These are phyloP conservation scores for Cryptococcus sp. DNA, from an alignment of 1,284 basidiomycete genomes.

Conservation along the genomic window DNA sequence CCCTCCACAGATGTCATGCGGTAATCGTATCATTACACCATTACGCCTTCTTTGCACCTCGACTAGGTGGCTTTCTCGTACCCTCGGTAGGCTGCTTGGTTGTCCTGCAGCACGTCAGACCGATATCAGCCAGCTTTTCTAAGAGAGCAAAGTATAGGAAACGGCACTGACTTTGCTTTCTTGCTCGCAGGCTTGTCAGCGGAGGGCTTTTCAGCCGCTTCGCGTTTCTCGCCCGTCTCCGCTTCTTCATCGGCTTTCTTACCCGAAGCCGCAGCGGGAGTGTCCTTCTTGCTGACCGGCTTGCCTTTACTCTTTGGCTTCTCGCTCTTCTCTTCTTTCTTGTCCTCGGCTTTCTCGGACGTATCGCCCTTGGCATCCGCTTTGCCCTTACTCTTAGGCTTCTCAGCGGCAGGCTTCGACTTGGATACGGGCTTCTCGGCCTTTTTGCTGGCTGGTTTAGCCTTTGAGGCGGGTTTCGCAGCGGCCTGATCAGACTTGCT, in stretches of 20 bases:
- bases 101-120: slow-evolving; percentile 17
- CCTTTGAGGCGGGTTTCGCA: slow-evolving; percentile 17
- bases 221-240: slow-evolving; percentile 18
- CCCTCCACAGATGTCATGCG: neutral
- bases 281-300: slow-evolving; percentile 19
- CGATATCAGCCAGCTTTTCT: neutral
- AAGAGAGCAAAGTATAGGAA: neutral
- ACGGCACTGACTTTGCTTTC: slow-evolving; percentile 36
- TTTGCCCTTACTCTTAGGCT: slow-evolving; percentile 16
- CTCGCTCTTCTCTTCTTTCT: slow-evolving; percentile 14
- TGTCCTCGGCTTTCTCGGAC: slow-evolving; percentile 12
- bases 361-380: slow-evolving; percentile 8
- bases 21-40: neutral
- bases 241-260: slow-evolving; percentile 19
- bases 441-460: slow-evolving; percentile 20
- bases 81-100: slow-evolving; percentile 31
- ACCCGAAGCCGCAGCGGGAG: neutral
- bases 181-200: slow-evolving; percentile 29
- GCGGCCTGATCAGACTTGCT: slow-evolving; percentile 15
- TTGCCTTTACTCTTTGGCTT: slow-evolving; percentile 21
- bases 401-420: neutral
- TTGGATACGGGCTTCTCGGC: slow-evolving; percentile 8
- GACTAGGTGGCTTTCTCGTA: slow-evolving; percentile 34
- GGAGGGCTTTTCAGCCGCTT: slow-evolving; percentile 11
- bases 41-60: slow-evolving; percentile 34